Conservation (phyloP, 2,329 filamentous ascomycete genomes). For the Scedosporium minutisporum region DNA sequence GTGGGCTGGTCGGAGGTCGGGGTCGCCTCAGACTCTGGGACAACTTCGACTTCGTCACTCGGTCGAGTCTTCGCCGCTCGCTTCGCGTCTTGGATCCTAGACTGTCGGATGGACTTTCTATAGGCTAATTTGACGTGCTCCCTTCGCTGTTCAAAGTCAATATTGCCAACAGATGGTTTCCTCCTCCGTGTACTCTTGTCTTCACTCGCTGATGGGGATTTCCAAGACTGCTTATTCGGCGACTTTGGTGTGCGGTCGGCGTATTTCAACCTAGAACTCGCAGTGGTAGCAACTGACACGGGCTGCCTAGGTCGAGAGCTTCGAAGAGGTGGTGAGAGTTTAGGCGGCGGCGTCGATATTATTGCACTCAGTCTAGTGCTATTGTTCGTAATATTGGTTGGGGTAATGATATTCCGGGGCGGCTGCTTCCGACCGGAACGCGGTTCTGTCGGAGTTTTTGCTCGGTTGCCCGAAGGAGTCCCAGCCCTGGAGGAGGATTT, state of each 20-base stretch:
- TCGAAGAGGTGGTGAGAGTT: constrained; percentile 67
- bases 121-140: constrained; percentile 79
- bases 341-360: constrained; percentile 59
- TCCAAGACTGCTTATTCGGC: constrained; percentile 14
- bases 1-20: constrained; percentile 1
- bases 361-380: constrained; percentile 61
- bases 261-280: constrained; percentile 57
- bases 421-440: constrained; percentile 29
- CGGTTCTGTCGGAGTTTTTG: constrained; percentile 24
- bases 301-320: constrained; percentile 75
- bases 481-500: constrained; percentile 27
- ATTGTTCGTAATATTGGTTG: constrained; percentile 12
- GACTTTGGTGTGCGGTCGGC: constrained; percentile 43
- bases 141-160: constrained; percentile 76
- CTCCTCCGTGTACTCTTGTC: constrained; percentile 27
- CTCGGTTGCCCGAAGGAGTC: constrained; percentile 23
- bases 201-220: constrained; percentile 1
- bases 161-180: constrained; percentile 58
- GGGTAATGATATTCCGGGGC: constrained; percentile 31
- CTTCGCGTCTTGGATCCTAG: constrained; percentile 49
- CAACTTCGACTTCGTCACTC: constrained; percentile 1
- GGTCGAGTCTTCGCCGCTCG: constrained; percentile 27
- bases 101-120: constrained; percentile 71
- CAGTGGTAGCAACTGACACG: constrained; percentile 64
- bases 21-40: constrained; percentile 24